A percentile compares a stretch with the other conserved stretches of the same genome.
phyloP scores from a whole-genome alignment of 1,284 basidiomycete species.

The Rhodotorula sp. region DNA sequence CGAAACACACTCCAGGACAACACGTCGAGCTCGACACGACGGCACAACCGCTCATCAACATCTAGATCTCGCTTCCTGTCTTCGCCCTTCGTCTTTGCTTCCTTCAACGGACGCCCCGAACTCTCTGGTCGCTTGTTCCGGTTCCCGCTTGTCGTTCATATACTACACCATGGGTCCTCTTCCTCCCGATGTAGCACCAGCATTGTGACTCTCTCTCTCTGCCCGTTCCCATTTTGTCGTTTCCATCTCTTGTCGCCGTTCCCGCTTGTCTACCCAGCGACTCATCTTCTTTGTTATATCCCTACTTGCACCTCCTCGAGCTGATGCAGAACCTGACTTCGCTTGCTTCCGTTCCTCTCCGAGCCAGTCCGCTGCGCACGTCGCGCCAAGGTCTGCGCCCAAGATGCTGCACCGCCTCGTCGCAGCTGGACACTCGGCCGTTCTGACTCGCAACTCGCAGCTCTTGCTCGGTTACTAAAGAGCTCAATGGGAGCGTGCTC shows the following conservation, averaged over 20 bases:
- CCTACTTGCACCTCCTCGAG: too few species aligned
- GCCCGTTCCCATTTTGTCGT: background rate
- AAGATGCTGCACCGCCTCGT: background rate
- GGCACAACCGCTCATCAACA: background rate
- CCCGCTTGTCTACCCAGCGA: background rate
- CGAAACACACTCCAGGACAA: background rate
- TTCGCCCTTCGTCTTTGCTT: background rate
- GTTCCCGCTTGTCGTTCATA: background rate
- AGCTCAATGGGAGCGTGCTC: constrained; percentile 19
- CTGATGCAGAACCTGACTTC: too few species aligned
- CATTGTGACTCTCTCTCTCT: background rate
- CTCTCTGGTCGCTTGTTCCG: too few species aligned
- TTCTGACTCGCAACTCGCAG: too few species aligned
- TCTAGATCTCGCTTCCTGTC: background rate
- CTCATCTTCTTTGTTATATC: background rate
- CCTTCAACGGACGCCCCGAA: too few species aligned
- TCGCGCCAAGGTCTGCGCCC: too few species aligned
- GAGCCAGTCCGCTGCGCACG: background rate
- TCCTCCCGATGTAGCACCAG: background rate
- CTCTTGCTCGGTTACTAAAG: background rate
- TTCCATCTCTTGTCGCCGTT: background rate
- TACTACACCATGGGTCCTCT: background rate
- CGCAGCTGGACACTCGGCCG: too few species aligned
- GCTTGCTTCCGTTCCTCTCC: too few species aligned
- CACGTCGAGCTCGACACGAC: constrained; percentile 7